Base-by-base conservation (phyloP, 441 rosid species). In the Corymbia calophylla region DNA sequence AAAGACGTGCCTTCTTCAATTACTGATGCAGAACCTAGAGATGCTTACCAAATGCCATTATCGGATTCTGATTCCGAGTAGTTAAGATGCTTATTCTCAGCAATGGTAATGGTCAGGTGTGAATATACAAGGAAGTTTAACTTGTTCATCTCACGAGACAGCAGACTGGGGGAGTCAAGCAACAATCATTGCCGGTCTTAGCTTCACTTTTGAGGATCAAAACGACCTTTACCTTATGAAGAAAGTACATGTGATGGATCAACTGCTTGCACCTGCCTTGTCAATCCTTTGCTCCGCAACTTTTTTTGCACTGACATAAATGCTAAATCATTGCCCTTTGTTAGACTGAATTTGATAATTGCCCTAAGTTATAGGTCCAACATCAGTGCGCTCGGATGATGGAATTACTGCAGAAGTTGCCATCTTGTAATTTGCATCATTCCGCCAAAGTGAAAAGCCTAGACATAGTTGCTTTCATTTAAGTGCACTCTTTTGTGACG, bases 41-140 rank as follows among this genome's bases (percentile, higher is more conserved):
- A 95, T 93, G 96, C 97, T 82, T 93, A 92, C 91, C 97, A 98
- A 90, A 90, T 94, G 94, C 94, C 95, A 3, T 87, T 95, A 32
- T 93, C 96, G 47, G 97, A 95, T 91, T 95, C 99, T 39, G 98
- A 97, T 80, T 92, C 97, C 2, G 96, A 95, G 31, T 95, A 93
- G 89, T n/a, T 32, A 23, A 87, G 23, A 35, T 54, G 16, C 18
- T 17, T 29, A 32, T 21, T 44, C 51, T 12, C 84, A 77, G 84
- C 84, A 44, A 13, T 12, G 31, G 18, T 27, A 77, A 10, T 44
- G 51, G n/a, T 23, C 53, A 44, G 84, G 29, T 44, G 13, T 77
- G 84, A 77, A 77, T 51, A 77, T 44, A 77, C 53, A 77, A 11
- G 84, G 49, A 77, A 44, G n/a, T 77, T 44, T 77, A 77, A 77